phyloP scores from a whole-genome alignment of 495 filamentous ascomycete species.

The Penicillium coprophilum region DNA sequence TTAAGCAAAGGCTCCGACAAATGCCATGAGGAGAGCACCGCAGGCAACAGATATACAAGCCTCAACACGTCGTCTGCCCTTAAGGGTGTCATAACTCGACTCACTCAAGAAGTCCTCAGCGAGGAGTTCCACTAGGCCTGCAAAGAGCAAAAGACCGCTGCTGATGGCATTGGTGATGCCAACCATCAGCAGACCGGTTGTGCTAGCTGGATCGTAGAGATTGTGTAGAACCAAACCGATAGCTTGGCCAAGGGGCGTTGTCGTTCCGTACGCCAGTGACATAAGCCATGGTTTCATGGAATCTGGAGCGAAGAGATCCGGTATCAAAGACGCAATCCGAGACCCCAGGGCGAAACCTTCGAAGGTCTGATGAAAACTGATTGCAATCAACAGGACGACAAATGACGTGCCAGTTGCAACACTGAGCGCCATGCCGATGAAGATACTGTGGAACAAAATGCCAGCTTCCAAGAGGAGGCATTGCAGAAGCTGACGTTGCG shows the following conservation, averaged over 20 bases:
- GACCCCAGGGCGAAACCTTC: constrained; percentile 76
- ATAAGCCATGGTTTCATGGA: constrained; percentile 83
- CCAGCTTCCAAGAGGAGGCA: constrained; percentile 79
- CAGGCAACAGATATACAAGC: constrained; percentile 75
- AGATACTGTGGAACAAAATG: constrained; percentile 83
- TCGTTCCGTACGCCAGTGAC: constrained; percentile 87
- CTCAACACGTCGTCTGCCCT: constrained; percentile 66
- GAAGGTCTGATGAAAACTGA: constrained; percentile 82
- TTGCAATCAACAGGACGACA: constrained; percentile 76
- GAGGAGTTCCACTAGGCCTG: constrained; percentile 85
- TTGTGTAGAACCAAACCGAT: constrained; percentile 80
- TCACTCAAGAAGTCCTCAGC: constrained; percentile 93
- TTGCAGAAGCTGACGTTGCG: constrained; percentile 67
- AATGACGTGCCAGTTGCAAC: constrained; percentile 77
- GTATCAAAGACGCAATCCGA: constrained; percentile 65
- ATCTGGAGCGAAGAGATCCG: constrained; percentile 49
- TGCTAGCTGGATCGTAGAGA: constrained; percentile 78
- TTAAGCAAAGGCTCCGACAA: constrained; percentile 87
- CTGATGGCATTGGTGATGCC: constrained; percentile 92
- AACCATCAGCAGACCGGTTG: constrained; percentile 83
- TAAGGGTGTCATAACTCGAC: constrained; percentile 73
- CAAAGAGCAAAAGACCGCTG: constrained; percentile 83
- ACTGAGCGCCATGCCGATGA: constrained; percentile 88
- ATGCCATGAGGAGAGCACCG: constrained; percentile 79
- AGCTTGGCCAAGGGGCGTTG: constrained; percentile 87